Evolutionary conservation across 2,329 filamentous ascomycete genomes (phyloP).

Genomic region (Epichloe baconii): DNA sequence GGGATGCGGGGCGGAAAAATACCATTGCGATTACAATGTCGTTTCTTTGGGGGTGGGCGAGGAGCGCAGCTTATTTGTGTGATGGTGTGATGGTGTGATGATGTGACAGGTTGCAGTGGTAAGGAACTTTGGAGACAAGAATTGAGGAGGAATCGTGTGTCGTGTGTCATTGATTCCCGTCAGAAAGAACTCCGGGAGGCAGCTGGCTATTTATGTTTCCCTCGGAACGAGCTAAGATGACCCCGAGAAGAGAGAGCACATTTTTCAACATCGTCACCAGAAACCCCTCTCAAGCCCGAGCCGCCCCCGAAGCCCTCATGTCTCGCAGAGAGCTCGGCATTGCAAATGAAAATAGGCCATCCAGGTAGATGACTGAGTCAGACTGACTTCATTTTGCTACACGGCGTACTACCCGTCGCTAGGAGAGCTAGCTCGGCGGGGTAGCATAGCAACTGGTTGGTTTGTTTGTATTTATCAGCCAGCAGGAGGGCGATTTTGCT

Average conservation of each 20-base stretch:
- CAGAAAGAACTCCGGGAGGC: neutral
- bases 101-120: neutral
- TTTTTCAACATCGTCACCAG: neutral
- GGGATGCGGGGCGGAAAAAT: conserved; percentile 16
- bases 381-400: neutral
- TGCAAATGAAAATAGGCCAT: neutral
- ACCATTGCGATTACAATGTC: conserved; percentile 15
- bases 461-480: neutral
- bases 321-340: conserved; percentile 8
- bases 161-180: neutral
- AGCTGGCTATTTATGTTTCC: conserved; percentile 3
- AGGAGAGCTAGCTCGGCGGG: neutral
- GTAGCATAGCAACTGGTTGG: neutral
- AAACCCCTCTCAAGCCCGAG: neutral
- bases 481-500: neutral
- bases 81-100: neutral
- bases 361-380: neutral
- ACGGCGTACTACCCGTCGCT: neutral
- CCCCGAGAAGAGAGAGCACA: neutral
- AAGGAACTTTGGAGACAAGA: neutral
- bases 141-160: neutral
- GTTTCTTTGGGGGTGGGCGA: too few species aligned
- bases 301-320: neutral
- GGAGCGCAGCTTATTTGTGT: neutral
- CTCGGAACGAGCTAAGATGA: neutral